Percentiles rank a stretch among this genome's conserved stretches.
phyloP scores from a whole-genome alignment of 1,139 yeast species.

The Saccharomyces uvarum region DNA sequence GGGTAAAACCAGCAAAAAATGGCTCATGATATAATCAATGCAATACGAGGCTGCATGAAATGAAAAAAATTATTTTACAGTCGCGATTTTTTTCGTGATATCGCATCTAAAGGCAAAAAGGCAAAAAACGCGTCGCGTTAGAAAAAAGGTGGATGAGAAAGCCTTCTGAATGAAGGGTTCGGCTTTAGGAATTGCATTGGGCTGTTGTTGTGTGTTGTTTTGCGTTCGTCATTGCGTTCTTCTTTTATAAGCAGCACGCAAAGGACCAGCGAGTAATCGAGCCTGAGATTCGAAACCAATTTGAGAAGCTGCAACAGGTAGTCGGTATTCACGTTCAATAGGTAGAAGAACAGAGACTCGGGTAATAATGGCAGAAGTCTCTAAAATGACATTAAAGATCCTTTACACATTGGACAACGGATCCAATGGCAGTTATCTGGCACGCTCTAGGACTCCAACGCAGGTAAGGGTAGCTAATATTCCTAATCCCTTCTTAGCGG shows the following conservation, averaged over 20 bases:
- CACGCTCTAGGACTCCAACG: constrained; percentile 26
- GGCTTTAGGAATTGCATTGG: not conserved
- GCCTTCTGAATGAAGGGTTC: not conserved
- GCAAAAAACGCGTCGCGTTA: not conserved
- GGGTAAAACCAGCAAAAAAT: not conserved
- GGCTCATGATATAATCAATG: not conserved
- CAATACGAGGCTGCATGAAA: not conserved
- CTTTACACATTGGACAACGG: constrained; percentile 31
- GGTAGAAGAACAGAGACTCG: not conserved
- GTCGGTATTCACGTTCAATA: not conserved
- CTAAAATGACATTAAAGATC: constrained; percentile 29
- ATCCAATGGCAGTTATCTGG: constrained; percentile 25
- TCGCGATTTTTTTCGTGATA: constrained; percentile 1
- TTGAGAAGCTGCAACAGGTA: not conserved
- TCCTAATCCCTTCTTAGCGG: constrained; percentile 16
- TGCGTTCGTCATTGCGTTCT: not conserved
- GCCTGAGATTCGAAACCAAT: not conserved
- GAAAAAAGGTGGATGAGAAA: not conserved
- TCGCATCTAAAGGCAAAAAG: not conserved
- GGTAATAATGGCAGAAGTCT: constrained; percentile 16
- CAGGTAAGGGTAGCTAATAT: constrained; percentile 23
- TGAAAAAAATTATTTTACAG: not conserved
- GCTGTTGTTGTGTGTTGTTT: not conserved
- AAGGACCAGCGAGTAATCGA: not conserved
- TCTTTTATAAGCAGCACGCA: not conserved